Base-by-base conservation (phyloP, 768 basidiomycete genomes). In the Agrocybe chaxingu region DNA sequence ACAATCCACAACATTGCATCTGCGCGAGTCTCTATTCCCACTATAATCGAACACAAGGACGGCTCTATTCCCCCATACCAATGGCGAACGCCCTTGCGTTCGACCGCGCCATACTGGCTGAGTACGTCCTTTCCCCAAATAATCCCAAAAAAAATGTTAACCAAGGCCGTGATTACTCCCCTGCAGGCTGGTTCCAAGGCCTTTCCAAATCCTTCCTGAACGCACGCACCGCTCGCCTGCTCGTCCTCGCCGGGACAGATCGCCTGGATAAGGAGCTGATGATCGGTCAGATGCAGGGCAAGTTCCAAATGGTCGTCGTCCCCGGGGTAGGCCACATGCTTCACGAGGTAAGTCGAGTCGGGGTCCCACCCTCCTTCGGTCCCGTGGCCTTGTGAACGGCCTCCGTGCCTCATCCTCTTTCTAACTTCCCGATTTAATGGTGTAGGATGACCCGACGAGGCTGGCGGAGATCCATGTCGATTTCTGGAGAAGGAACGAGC, bases 261-360 rank as follows among this genome's bases (percentile, higher is more conserved):
- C 77, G 94, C 12, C 80, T 98, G 3, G 97, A 99, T 62, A 87
- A 82, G 58, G 85, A 92, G 57, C 77, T 99, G 41, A 97, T 96
- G 87, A 93, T 98, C 44, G 97, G 89, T 1, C 92, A 95, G 63
- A 95, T 96, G 92, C 92, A 87, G 65, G 91, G 87, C 61, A 98
- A 97, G 66, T 99, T 98, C 68, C 96, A 98, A 69, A 78, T 98
- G 65, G 85, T 80, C 18, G 92, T 99, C 34, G 78, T 96, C 52
- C 80, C 83, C 7, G 83, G 85, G 32, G 91, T 92, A 0, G 96
- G 97, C 0, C 97, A 99, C 62, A 89, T 97, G 73, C 64, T 99
- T 18, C 96, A 98, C 41, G 96, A 98, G 77, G 93, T 92, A 48
- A 40, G 80, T 45, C 37, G 29, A 12, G 13, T 48, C 32, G 38